phyloP scores from a whole-genome alignment of 768 basidiomycete species.

The Leucocoprinus sp. region DNA sequence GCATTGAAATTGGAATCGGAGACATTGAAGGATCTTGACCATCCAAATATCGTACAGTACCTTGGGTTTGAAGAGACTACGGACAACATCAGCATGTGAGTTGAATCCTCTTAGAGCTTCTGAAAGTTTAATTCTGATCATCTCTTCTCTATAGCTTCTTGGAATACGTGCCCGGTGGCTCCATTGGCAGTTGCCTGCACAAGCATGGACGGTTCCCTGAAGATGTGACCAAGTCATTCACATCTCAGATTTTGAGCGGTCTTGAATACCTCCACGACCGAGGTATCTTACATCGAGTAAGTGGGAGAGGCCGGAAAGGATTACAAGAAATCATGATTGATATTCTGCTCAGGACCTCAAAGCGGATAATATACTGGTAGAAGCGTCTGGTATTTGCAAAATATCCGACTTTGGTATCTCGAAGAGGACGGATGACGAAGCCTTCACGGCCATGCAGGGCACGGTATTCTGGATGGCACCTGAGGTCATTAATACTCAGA shows the following conservation, averaged over 20 bases:
- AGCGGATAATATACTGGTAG: constrained; percentile 96
- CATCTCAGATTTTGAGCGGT: constrained; percentile 83
- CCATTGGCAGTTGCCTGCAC: constrained; percentile 81
- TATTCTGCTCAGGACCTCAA: constrained; percentile 69
- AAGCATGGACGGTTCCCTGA: constrained; percentile 93
- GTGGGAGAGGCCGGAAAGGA: constrained; percentile 13
- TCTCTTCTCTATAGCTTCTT: constrained; percentile 59
- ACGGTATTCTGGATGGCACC: constrained; percentile 99
- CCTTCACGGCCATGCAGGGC: constrained; percentile 91
- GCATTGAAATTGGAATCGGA: constrained; percentile 94
- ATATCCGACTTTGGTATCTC: constrained; percentile 99
- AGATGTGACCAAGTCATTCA: constrained; percentile 87
- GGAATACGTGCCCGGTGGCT: constrained; percentile 98
- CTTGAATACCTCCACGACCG: constrained; percentile 88
- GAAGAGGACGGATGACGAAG: constrained; percentile 86
- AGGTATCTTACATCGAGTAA: constrained; percentile 86
- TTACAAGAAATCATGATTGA: constrained; percentile 1
- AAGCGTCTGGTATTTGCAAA: constrained; percentile 87
- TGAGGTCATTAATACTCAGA: constrained; percentile 81
- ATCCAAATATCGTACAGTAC: constrained; percentile 96
- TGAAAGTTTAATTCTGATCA: constrained; percentile 2
- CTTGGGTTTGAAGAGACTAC: constrained; percentile 91
- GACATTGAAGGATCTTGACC: constrained; percentile 92
- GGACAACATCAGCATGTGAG: constrained; percentile 86
- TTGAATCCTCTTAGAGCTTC: not conserved